Conservation (phyloP, 495 filamentous ascomycete species). For the Trichoderma parareesei region DNA sequence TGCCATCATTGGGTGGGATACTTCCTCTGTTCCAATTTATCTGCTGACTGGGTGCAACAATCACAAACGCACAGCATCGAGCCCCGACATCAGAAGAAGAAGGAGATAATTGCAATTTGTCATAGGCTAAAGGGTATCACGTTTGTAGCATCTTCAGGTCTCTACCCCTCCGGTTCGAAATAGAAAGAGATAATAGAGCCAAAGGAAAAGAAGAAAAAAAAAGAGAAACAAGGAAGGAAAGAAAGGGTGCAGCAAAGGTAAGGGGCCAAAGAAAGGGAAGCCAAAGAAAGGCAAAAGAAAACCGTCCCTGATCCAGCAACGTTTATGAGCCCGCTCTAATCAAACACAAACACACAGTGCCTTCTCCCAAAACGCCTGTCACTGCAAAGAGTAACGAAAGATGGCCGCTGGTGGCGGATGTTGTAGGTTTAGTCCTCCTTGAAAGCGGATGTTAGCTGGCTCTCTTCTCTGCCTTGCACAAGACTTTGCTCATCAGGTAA, state of each 20-base stretch:
- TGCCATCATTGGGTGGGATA: too few relatives aligned
- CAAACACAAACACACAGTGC: background rate
- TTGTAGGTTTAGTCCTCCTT: background rate
- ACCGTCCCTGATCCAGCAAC: background rate
- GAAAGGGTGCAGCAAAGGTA: background rate
- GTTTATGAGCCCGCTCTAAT: background rate
- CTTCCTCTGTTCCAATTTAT: too few relatives aligned
- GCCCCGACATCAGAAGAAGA: background rate
- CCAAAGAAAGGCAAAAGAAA: background rate
- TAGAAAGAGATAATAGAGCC: background rate
- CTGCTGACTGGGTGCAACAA: too few relatives aligned
- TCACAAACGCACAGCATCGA: too few relatives aligned
- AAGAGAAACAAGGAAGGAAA: background rate
- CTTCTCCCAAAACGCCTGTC: background rate
- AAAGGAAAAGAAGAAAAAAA: background rate
- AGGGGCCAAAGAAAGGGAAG: background rate
- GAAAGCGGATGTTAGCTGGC: background rate
- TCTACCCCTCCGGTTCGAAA: slow-evolving; percentile 2
- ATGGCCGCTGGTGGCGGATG: background rate
- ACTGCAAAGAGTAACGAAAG: background rate
- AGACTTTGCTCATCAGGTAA: background rate
- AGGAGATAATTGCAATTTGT: background rate
- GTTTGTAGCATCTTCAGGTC: slow-evolving; percentile 7
- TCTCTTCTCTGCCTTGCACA: background rate
- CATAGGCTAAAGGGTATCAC: slow-evolving; percentile 6